Base-by-base conservation (phyloP, 177 flowering plant genomes). In the Vitis hybrid region DNA sequence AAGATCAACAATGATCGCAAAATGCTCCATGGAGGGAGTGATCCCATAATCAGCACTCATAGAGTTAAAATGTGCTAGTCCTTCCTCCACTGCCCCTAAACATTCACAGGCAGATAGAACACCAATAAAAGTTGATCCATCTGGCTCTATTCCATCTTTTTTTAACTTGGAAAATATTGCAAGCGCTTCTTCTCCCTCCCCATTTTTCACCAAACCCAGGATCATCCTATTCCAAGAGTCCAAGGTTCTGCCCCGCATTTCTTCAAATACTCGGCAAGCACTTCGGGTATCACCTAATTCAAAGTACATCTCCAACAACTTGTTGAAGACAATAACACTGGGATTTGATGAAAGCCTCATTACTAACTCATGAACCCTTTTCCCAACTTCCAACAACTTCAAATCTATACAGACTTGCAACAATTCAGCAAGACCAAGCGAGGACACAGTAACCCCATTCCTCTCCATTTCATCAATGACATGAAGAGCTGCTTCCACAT, bases 11-110 rank as follows among this genome's bases (percentile, higher is more conserved):
- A 80, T 61, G 60, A 60, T 63, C 51, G 58, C 77, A 58, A 69
- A 77, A 64, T 80, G 76, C 52, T 80, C 79, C 66, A 73, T 73
- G 13, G 67, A 67, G 9, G 83, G 83, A 58, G 49, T 48, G 17
- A 80, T 61, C 17, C 71, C 77, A 51, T 75, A 80, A n/a, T 72
- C 73, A 50, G 58, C 52, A n/a, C 18, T 27, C 74, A 80, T 80
- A 1, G 76, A 63, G 21, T 75, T 75, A 51, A 80, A 80, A 66
- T 70, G 67, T 15, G 30, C 14, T 58, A 49, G 30, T 15, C 75
- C 79, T 21, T 72, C 17, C 57, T 54, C 8, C 17, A 15, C 17
- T 54, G 57, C 57, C 57, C 57, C 57, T 49, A 78, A 67, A 49
- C 59, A 58, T 67, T 5, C 15, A 54, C 77, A 78, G 18, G 80